Evolutionary conservation across 108 stramenopile species (phyloP), one percentile per base, ranked within the genome.

Genomic region (Schizochytrium sp.): DNA sequence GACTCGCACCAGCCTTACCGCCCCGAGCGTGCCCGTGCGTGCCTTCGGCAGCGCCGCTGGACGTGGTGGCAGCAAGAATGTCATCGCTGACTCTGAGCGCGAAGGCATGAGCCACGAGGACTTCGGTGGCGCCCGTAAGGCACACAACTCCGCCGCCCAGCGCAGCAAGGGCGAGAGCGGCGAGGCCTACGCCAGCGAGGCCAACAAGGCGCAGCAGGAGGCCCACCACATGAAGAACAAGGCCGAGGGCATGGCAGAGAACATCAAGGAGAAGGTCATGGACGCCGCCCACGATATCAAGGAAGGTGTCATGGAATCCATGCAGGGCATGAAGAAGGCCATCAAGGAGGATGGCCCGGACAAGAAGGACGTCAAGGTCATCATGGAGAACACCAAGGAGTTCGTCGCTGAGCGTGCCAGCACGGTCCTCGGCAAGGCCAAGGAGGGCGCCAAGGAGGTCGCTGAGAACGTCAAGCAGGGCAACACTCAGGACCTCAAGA

Each of bases 381-480:
- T 69, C 64, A 44, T 44, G 10, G 15, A 69, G 64, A 69, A 69
- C 64, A 69, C 64, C 12, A 69, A 69, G 64, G 64, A 69, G 64
- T 38, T 44, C 0, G 44, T 69, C 64, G 44, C 40, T 38, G 12
- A 12, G 42, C 40, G 44, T 38, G 64, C 15, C 5, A 44, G 28
- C 19, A 38, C 7, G 42, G 5, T 69, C 15, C 10, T 69, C 42
- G 64, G 64, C 64, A 69, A 69, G 64, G 64, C 64, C 64, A 69
- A 69, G 3, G 44, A 2, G 42, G 64, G 44, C 42, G 15, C 44
- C 12, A 44, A 69, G 64, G 44, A 15, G 42, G 64, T 44, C 64
- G 1, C 64, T 8, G 64, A 69, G 64, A 38, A 38, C 28, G 64
- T 69, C 19, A 69, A 69, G 64, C 10, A 69, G 42, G 44, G 42